phyloP scores from a whole-genome alignment of 805 yeast genomes.

The Ogataea ramenticola region DNA sequence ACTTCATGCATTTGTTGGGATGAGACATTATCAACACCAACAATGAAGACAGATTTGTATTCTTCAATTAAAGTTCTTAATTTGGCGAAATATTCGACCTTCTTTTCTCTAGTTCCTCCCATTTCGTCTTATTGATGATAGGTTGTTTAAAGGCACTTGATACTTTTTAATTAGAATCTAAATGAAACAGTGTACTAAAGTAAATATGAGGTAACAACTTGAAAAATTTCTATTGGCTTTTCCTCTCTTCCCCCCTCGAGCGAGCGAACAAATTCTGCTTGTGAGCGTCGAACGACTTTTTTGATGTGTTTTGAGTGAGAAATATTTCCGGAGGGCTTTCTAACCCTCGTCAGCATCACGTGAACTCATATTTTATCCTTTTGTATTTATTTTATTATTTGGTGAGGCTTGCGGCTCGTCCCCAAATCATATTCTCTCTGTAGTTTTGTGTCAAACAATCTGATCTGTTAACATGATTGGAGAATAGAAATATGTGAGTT shows the following conservation, averaged over 20 bases:
- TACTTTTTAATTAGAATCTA: neutral
- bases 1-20: constrained; percentile 99
- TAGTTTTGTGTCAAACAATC: too few relatives aligned
- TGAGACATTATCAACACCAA: constrained; percentile 99
- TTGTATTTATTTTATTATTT: too few relatives aligned
- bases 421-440: too few relatives aligned
- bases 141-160: constrained; percentile 77
- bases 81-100: constrained; percentile 90
- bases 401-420: too few relatives aligned
- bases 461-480: too few relatives aligned
- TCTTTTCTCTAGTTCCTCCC: constrained; percentile 99
- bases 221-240: neutral
- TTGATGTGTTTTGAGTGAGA: too few relatives aligned
- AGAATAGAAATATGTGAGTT: too few relatives aligned
- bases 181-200: neutral
- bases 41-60: constrained; percentile 96
- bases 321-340: too few relatives aligned
- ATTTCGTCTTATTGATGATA: constrained; percentile 88
- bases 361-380: too few relatives aligned
- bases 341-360: too few relatives aligned
- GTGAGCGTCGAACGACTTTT: neutral
- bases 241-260: neutral
- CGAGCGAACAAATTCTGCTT: neutral
- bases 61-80: constrained; percentile 93
- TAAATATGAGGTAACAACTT: neutral